These are phyloP conservation scores for Bipolaris sorokiniana DNA, from an alignment of 2,329 filamentous ascomycete genomes.

Conservation along the genomic window DNA sequence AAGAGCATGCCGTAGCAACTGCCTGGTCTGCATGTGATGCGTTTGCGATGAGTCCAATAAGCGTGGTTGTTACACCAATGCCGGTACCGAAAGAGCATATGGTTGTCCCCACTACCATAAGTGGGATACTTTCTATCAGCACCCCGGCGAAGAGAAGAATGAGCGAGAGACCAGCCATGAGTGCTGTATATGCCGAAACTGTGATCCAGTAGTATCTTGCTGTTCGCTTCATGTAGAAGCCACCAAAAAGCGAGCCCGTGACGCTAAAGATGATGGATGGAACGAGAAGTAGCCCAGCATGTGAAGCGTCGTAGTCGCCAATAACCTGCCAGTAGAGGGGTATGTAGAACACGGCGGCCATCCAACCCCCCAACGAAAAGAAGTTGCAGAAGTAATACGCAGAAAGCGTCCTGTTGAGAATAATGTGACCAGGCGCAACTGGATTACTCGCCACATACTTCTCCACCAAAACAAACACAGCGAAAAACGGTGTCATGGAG, in stretches of 20 bases:
- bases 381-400: conserved; percentile 75
- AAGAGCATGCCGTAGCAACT: conserved; percentile 77
- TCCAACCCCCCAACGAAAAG: conserved; percentile 68
- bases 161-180: conserved; percentile 62
- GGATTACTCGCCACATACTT: conserved; percentile 70
- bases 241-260: conserved; percentile 67
- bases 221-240: conserved; percentile 71
- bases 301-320: conserved; percentile 66
- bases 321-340: conserved; percentile 80
- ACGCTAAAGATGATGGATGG: conserved; percentile 70
- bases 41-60: conserved; percentile 75
- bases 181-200: conserved; percentile 59
- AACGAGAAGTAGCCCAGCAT: conserved; percentile 69
- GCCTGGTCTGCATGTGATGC: conserved; percentile 71
- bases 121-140: conserved; percentile 55
- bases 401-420: conserved; percentile 70
- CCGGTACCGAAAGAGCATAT: conserved; percentile 62
- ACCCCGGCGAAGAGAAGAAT: conserved; percentile 65
- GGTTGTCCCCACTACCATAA: conserved; percentile 64
- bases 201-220: conserved; percentile 76
- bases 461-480: conserved; percentile 72
- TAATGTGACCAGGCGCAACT: conserved; percentile 76
- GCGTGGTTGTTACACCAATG: conserved; percentile 71
- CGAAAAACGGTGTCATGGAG: conserved; percentile 64
- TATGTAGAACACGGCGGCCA: conserved; percentile 72